These are phyloP conservation scores for Spathaspora hagerdaliae DNA, from an alignment of 805 yeast species.

Conservation along the genomic window DNA sequence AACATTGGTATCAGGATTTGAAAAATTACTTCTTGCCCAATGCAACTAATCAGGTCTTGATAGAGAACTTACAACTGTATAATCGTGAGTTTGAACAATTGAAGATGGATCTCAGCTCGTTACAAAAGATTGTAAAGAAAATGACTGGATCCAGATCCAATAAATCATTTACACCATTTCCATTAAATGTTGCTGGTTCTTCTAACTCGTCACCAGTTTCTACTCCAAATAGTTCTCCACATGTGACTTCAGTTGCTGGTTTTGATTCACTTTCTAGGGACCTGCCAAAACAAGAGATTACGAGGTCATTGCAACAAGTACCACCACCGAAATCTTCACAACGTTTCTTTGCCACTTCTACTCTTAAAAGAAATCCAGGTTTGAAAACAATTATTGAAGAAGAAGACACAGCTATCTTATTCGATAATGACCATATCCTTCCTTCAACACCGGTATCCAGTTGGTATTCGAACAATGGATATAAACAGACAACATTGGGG, in stretches of 20 bases:
- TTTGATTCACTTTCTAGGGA: not conserved
- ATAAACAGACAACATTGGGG: too few relatives aligned
- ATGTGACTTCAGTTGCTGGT: not conserved
- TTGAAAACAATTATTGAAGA: conserved; percentile 8
- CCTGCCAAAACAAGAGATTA: not conserved
- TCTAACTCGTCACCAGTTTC: conserved; percentile 1
- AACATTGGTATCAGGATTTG: conserved; percentile 6
- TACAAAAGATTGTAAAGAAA: conserved; percentile 1
- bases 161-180: conserved; percentile 6
- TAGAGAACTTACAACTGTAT: conserved; percentile 3
- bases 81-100: conserved; percentile 5
- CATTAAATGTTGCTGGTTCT: conserved; percentile 3
- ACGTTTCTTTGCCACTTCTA: not conserved
- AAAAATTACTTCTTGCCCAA: conserved; percentile 5
- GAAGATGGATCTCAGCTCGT: conserved; percentile 3
- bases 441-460: not conserved
- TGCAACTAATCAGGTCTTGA: conserved; percentile 4
- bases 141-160: not conserved
- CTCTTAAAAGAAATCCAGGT: not conserved
- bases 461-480: not conserved
- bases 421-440: not conserved
- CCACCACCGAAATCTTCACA: not conserved
- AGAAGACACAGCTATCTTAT: conserved; percentile 3
- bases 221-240: conserved; percentile 2
- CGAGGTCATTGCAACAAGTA: not conserved